Conservation (phyloP, 1,284 basidiomycete genomes). For the Cutaneotrichosporon cavernicola region DNA sequence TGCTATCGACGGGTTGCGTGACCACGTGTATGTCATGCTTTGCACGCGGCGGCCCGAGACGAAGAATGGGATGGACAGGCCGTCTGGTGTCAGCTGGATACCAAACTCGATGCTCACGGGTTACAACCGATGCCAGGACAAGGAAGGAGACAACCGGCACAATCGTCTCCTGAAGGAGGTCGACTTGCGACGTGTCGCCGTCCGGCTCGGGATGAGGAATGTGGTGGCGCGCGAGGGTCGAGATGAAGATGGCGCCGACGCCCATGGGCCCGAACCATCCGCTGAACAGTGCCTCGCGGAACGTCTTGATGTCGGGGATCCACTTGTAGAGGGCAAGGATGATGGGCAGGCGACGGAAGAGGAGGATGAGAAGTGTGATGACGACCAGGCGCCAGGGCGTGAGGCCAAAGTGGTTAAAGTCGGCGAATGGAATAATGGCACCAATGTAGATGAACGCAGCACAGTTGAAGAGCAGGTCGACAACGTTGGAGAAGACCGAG, state of each 20-base stretch:
- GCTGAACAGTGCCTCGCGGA: constrained; percentile 72
- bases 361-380: constrained; percentile 71
- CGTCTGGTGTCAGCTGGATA: constrained; percentile 63
- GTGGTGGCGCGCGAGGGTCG: constrained; percentile 72
- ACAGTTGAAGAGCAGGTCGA: constrained; percentile 81
- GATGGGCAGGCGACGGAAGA: constrained; percentile 76
- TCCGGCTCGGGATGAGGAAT: constrained; percentile 62
- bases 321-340: constrained; percentile 79
- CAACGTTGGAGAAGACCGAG: constrained; percentile 91
- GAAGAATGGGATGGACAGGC: constrained; percentile 89
- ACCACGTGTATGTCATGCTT: constrained; percentile 83
- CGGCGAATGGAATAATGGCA: constrained; percentile 87
- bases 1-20: constrained; percentile 62
- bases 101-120: constrained; percentile 49
- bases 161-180: constrained; percentile 69
- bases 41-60: constrained; percentile 84
- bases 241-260: constrained; percentile 84
- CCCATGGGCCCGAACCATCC: constrained; percentile 91
- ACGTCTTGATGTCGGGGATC: constrained; percentile 90
- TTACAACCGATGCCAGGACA: constrained; percentile 80
- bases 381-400: constrained; percentile 79
- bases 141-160: constrained; percentile 89
- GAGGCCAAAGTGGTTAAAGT: constrained; percentile 67
- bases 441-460: constrained; percentile 90
- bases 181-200: constrained; percentile 59